phyloP scores from a whole-genome alignment of 495 filamentous ascomycete genomes.

The Penicillium samsonianum region DNA sequence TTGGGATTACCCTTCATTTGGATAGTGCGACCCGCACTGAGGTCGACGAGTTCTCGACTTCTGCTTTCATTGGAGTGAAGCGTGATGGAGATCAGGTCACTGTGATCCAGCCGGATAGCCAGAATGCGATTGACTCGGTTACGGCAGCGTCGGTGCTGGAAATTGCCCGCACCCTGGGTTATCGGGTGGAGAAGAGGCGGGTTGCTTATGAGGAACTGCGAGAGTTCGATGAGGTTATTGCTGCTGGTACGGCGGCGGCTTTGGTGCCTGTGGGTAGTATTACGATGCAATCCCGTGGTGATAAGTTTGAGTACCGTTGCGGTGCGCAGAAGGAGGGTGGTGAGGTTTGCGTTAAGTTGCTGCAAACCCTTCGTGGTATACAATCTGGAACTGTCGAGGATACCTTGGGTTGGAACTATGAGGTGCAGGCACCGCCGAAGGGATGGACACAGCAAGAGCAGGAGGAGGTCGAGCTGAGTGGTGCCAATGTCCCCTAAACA shows the following conservation, averaged over 20 bases:
- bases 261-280: constrained; percentile 90
- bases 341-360: constrained; percentile 64
- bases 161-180: constrained; percentile 67
- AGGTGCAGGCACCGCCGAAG: constrained; percentile 36
- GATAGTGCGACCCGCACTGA: constrained; percentile 76
- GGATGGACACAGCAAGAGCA: constrained; percentile 33
- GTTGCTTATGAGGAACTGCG: constrained; percentile 70
- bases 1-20: constrained; percentile 83
- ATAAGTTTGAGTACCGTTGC: constrained; percentile 67
- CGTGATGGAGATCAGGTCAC: constrained; percentile 58
- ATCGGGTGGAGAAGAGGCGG: constrained; percentile 61
- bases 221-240: constrained; percentile 81
- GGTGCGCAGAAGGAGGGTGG: constrained; percentile 70
- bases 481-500: constrained; percentile 31
- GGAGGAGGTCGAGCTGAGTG: constrained; percentile 26
- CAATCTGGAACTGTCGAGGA: constrained; percentile 79
- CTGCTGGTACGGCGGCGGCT: constrained; percentile 88
- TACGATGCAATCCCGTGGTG: constrained; percentile 63
- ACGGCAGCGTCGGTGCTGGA: constrained; percentile 71
- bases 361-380: constrained; percentile 79
- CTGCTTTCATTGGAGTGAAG: constrained; percentile 76
- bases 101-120: constrained; percentile 76
- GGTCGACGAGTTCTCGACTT: constrained; percentile 89
- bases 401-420: constrained; percentile 66
- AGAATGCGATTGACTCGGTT: constrained; percentile 79